Percentiles rank a stretch among this genome's conserved stretches.
These are phyloP conservation scores for Ophiostoma ulmi DNA, from an alignment of 2,329 filamentous ascomycete genomes.

Conservation along the genomic window DNA sequence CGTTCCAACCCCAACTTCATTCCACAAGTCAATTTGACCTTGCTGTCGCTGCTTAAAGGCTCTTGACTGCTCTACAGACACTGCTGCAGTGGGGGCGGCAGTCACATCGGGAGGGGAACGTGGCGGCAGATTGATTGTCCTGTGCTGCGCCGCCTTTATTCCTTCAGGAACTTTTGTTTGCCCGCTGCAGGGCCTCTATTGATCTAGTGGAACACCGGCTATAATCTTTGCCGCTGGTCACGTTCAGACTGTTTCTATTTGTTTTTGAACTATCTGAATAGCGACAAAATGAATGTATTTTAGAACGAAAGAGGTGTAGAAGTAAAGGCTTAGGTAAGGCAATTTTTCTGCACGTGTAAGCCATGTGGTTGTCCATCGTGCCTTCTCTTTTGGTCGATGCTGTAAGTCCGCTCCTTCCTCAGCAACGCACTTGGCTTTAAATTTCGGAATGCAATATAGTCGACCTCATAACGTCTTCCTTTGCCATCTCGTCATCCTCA, in stretches of 20 bases:
- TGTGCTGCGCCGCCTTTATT: not conserved
- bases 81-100: slow-evolving; percentile 19
- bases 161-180: not conserved
- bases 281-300: not conserved
- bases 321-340: not conserved
- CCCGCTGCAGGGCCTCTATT: not conserved
- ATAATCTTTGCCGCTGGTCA: not conserved
- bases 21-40: not conserved
- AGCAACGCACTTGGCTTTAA: not conserved
- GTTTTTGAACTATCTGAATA: too few species aligned
- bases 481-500: not conserved
- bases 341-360: not conserved
- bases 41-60: not conserved
- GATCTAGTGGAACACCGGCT: slow-evolving; percentile 3
- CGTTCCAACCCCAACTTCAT: not conserved
- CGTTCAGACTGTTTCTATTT: too few species aligned
- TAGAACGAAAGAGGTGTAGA: not conserved
- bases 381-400: not conserved
- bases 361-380: not conserved
- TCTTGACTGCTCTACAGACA: too few species aligned
- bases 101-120: slow-evolving; percentile 21
- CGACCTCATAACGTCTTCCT: not conserved
- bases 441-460: not conserved
- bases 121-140: slow-evolving; percentile 22
- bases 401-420: not conserved